Base-by-base conservation (phyloP, 495 filamentous ascomycete species). In the Penicillium bovifimosum region DNA sequence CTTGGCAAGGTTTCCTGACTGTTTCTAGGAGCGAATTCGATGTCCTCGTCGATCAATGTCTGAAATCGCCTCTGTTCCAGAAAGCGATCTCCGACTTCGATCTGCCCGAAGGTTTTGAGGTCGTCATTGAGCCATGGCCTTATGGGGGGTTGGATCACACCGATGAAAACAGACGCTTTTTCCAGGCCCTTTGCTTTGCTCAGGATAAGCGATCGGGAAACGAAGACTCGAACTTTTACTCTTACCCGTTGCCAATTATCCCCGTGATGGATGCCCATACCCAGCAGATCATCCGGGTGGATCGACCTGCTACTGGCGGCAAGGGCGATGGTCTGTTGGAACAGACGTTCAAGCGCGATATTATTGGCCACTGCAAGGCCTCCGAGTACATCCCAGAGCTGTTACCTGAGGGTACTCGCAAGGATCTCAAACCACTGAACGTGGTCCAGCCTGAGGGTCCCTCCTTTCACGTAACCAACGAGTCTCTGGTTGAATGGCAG, bases 381-480 rank as follows among this genome's bases (percentile, higher is more conserved):
- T 73, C 73, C 0, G 90, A 95, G 64, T 95, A 95, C 56, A 78
- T 76, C 2, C 73, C 73, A 0, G 89, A 93, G 58, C 64, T 80
- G 14, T 82, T 91, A 40, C 59, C 68, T 0, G 60, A 68, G 8
- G 71, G 77, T 8, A 76, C 90, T n/a, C 65, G 77, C 32, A 79
- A 78, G 62, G 80, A 90, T 62, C 67, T 93, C 34, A 93, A 92
- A 67, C 88, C 89, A 3, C 68, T 92, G 53, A 85, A 86, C 29
- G 81, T 95, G 0, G 69, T 84, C 10, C 90, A 95, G 60, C 88
- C 89, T 0, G 81, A 92, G 46, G 90, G 90, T 1, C 82, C 84
- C 5, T 89, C 86, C 5, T 95, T 95, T 72, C 67, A 56, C 8
- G 73, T 76, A 16, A 70, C 69, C 1, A 67, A 75, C 13, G 80